A percentile compares a stretch with the other conserved stretches of the same genome.
Conservation (phyloP, 768 basidiomycete genomes). For the Boletus coccyginus region DNA sequence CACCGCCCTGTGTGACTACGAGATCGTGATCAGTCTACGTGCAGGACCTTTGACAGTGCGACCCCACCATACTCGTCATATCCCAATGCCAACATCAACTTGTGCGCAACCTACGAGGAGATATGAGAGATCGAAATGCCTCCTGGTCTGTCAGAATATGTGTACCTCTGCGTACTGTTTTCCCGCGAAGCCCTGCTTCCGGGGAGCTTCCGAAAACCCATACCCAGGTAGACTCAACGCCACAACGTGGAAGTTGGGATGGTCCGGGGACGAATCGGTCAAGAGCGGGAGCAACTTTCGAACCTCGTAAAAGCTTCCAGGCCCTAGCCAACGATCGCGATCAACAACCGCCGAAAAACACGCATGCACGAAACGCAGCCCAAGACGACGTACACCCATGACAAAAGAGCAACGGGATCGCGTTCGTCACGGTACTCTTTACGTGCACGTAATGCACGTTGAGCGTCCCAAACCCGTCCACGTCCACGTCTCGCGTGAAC, state of each 20-base stretch:
- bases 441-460: constrained; percentile 61
- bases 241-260: constrained; percentile 64
- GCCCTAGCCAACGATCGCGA: constrained; percentile 38
- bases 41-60: background rate
- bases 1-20: constrained; percentile 46
- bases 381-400: constrained; percentile 48
- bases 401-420: constrained; percentile 60
- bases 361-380: too few species aligned
- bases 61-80: constrained; percentile 46
- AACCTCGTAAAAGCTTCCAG: constrained; percentile 47
- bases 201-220: constrained; percentile 59
- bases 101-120: constrained; percentile 38
- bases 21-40: background rate
- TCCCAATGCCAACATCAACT: constrained; percentile 46
- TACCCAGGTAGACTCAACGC: constrained; percentile 58
- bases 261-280: constrained; percentile 35
- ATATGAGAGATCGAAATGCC: background rate
- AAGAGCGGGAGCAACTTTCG: constrained; percentile 56
- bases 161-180: constrained; percentile 54
- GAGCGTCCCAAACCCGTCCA: constrained; percentile 45
- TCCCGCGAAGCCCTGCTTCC: constrained; percentile 46
- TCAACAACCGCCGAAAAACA: background rate
- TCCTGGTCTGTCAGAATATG: background rate
- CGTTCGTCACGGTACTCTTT: constrained; percentile 40
- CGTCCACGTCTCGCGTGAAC: constrained; percentile 49